Base-by-base conservation (phyloP, 495 filamentous ascomycete genomes). In the Oidiodendron maius region DNA sequence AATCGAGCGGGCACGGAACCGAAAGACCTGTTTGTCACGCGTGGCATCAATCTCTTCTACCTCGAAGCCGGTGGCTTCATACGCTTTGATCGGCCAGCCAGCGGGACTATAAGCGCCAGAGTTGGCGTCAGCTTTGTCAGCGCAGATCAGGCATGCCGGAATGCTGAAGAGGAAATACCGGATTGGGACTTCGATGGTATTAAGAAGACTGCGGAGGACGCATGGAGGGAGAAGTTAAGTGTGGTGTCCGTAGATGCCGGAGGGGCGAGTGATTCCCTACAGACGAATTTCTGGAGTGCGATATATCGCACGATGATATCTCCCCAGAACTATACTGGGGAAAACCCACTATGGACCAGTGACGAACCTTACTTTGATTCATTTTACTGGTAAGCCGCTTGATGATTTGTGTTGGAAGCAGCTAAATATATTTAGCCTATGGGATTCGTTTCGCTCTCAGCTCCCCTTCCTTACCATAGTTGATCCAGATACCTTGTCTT, bases 351-450 rank as follows among this genome's bases (percentile, higher is more conserved):
- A 1, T 90, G 84, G 82, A 50, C 76, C 8, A 84, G 77, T 25
- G 67, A 64, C 15, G 84, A 88, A 63, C 85, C 86, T 8, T 88
- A 89, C 54, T 90, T 81, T 59, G 86, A 90, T 60, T 85, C 80
- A 13, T 54, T 78, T 48, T 90, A 89, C 57, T 88, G 51, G 51
- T 49, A 32, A 24, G 41, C 42, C 8, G n/a, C n/a, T n/a, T n/a
- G n/a, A n/a, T n/a, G n/a, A n/a, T n/a, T n/a, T n/a, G n/a, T n/a
- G n/a, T n/a, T n/a, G n/a, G n/a, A n/a, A n/a, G n/a, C n/a, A n/a
- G n/a, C n/a, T 17, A 42, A 12, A 25, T 82, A 79, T 16, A 85
- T 77, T 86, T 58, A 87, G 81, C 44, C 69, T 80, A 26, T 89
- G 84, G 86, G 86, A 90, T 57, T 75, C 75, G 4, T 90, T 84